phyloP scores from a whole-genome alignment of 2,329 filamentous ascomycete species.

The Plectosphaerella plurivora region DNA sequence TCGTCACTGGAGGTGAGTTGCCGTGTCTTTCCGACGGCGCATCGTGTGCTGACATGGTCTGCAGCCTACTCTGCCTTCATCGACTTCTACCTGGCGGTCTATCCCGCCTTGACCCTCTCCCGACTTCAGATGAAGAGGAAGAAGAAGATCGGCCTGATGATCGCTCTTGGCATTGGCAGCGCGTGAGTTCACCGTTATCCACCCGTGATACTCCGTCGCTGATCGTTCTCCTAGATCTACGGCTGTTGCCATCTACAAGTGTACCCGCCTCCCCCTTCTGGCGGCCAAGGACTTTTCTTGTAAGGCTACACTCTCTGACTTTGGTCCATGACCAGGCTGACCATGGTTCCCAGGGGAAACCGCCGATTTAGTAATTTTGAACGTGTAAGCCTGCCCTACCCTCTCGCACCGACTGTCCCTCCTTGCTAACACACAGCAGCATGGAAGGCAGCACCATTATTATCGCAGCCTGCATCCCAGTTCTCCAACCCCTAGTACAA shows the following conservation, averaged over 20 bases:
- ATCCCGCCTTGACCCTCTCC: conserved; percentile 30
- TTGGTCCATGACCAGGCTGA: not conserved
- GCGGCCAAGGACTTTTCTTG: conserved; percentile 18
- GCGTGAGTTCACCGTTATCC: conserved; percentile 18
- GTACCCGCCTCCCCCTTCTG: conserved; percentile 26
- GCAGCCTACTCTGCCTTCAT: conserved; percentile 27
- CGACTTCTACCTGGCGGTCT: conserved; percentile 38
- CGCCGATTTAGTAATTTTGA: conserved; percentile 40
- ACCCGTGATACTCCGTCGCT: not conserved
- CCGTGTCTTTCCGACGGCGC: not conserved
- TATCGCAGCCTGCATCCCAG: conserved; percentile 28
- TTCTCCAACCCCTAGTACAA: conserved; percentile 23
- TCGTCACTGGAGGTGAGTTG: conserved; percentile 31
- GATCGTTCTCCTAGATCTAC: conserved; percentile 12
- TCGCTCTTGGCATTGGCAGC: conserved; percentile 32
- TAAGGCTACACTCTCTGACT: not conserved
- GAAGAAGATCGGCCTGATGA: conserved; percentile 34
- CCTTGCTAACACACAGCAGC: conserved; percentile 6
- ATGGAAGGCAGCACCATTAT: conserved; percentile 28
- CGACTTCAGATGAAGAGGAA: conserved; percentile 28
- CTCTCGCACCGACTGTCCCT: not conserved
- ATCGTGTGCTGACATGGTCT: not conserved
- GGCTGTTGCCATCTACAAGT: conserved; percentile 25
- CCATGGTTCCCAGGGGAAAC: conserved; percentile 21
- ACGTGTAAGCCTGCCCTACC: conserved; percentile 23